phyloP scores from a whole-genome alignment of 176 grass and related monocot genomes.

The Stipa capillata region DNA sequence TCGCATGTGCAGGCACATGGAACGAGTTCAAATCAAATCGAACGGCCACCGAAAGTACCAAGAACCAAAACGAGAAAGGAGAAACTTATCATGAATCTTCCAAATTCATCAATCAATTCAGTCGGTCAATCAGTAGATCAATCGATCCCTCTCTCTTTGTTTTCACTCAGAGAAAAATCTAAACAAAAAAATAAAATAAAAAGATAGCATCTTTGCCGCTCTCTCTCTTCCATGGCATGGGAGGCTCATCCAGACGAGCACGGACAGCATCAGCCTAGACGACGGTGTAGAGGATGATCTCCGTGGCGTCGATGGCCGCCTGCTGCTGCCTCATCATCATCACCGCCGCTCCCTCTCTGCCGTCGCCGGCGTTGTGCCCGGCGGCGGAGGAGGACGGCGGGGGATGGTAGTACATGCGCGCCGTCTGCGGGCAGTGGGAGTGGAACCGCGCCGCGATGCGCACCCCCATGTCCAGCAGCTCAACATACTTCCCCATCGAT shows the following conservation, averaged over 20 bases:
- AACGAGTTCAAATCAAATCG: background rate
- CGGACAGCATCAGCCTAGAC: background rate
- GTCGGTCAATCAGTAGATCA: background rate
- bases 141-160: background rate
- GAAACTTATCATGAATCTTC: background rate
- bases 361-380: background rate
- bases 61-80: no score
- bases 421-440: constrained; percentile 77
- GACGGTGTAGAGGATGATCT: constrained; percentile 42
- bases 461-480: constrained; percentile 80
- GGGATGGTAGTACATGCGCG: constrained; percentile 76
- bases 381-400: background rate
- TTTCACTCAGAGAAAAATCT: background rate
- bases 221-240: background rate
- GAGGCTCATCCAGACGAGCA: background rate
- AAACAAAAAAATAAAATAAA: background rate
- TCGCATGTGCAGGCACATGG: no score
- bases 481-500: constrained; percentile 56
- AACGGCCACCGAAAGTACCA: no score
- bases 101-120: background rate
- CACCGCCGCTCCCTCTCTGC: background rate
- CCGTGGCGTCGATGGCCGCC: background rate
- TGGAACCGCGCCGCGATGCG: constrained; percentile 83
- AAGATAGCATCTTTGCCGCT: background rate
- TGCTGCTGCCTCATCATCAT: background rate